phyloP scores from a whole-genome alignment of 306 rosid genomes.

The Senna siamea region DNA sequence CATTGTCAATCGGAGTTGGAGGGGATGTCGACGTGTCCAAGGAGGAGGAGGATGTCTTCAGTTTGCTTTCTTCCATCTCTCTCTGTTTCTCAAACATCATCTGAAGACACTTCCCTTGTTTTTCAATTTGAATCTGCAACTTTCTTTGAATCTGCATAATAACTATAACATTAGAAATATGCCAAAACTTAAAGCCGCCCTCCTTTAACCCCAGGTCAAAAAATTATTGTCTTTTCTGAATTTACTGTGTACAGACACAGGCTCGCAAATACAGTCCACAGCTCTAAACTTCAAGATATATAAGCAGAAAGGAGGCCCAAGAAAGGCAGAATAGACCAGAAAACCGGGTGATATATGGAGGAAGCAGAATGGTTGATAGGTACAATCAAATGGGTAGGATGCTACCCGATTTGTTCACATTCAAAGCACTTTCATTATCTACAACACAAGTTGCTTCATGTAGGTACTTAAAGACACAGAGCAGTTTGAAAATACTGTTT shows the following conservation, averaged over 20 bases:
- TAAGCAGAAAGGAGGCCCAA: too few species aligned
- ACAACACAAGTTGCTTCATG: background rate
- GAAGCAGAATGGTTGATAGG: too few species aligned
- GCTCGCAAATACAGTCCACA: too few species aligned
- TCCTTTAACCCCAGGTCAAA: too few species aligned
- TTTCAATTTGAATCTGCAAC: conserved; percentile 85
- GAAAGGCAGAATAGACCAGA: too few species aligned
- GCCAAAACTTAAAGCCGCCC: conserved; percentile 28
- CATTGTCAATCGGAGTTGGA: conserved; percentile 13
- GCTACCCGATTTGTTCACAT: too few species aligned
- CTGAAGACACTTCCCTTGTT: conserved; percentile 79
- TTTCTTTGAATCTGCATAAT: conserved; percentile 74
- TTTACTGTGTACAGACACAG: too few species aligned
- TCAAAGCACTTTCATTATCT: too few species aligned
- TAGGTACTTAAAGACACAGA: background rate
- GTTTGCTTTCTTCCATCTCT: conserved; percentile 58
- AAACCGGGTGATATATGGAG: too few species aligned
- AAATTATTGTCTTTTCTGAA: too few species aligned
- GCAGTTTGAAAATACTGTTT: background rate
- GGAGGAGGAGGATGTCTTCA: conserved; percentile 49
- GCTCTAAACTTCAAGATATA: too few species aligned
- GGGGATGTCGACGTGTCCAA: background rate
- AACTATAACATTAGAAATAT: conserved; percentile 38
- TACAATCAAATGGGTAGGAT: too few species aligned
- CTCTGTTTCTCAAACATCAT: conserved; percentile 85